Evolutionary conservation across 2,329 filamentous ascomycete species (phyloP).

Genomic region (Huntiella moniliformis): DNA sequence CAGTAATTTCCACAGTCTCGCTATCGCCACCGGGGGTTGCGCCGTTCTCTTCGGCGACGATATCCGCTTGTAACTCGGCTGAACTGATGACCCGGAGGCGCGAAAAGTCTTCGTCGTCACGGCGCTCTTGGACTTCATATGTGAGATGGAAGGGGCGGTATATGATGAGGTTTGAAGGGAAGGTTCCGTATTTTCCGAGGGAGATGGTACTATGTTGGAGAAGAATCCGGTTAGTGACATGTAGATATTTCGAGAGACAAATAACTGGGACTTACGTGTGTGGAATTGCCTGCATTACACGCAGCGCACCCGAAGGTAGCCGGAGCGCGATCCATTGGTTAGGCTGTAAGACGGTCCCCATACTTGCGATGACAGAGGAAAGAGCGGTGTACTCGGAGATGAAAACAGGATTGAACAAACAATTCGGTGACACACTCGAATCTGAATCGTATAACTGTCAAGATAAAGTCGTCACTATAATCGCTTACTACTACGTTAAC

Average conservation of each 20-base stretch:
- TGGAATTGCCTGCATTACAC: slow-evolving; percentile 37
- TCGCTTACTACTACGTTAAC: too few species aligned
- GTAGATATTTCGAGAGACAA: slow-evolving; percentile 4
- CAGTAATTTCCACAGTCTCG: slow-evolving; percentile 20
- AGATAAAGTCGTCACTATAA: too few species aligned
- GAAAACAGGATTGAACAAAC: background rate
- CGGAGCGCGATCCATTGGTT: slow-evolving; percentile 41
- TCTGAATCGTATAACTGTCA: background rate
- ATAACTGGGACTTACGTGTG: slow-evolving; percentile 31
- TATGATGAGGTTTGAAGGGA: slow-evolving; percentile 74
- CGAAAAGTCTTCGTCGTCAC: slow-evolving; percentile 43
- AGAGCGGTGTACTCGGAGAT: too few species aligned
- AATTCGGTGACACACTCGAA: background rate
- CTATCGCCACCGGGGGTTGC: slow-evolving; percentile 26
- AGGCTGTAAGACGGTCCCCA: slow-evolving; percentile 31
- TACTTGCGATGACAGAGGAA: slow-evolving; percentile 12
- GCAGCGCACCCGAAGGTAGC: slow-evolving; percentile 38
- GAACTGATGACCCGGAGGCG: slow-evolving; percentile 62
- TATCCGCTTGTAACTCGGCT: slow-evolving; percentile 66
- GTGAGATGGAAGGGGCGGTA: slow-evolving; percentile 84
- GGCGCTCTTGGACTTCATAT: slow-evolving; percentile 66
- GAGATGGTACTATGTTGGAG: slow-evolving; percentile 49
- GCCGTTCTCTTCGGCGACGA: slow-evolving; percentile 31
- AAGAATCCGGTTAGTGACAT: slow-evolving; percentile 1
- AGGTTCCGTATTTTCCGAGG: slow-evolving; percentile 80